A percentile compares a stretch with the other conserved stretches of the same genome.
Evolutionary conservation across 2,329 filamentous ascomycete species (phyloP).

Genomic region (Echinosphaeria canescens): DNA sequence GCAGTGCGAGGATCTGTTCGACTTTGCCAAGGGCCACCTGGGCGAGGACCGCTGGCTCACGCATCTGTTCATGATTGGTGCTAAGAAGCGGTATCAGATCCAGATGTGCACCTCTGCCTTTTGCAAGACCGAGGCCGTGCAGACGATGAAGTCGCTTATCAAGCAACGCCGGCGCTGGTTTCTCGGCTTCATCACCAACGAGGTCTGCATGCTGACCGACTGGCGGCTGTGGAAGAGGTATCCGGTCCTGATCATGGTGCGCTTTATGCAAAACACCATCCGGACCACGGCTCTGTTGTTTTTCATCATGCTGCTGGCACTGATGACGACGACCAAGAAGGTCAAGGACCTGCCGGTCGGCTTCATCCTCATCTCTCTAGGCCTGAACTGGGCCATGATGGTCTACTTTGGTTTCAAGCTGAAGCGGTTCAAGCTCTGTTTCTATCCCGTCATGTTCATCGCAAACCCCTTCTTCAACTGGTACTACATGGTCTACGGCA

Average conservation of each 20-base stretch:
- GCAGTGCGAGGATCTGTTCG: slow-evolving; percentile 87
- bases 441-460: slow-evolving; percentile 91
- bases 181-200: slow-evolving; percentile 91
- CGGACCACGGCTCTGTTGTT: slow-evolving; percentile 85
- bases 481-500: slow-evolving; percentile 95
- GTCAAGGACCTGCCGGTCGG: slow-evolving; percentile 67
- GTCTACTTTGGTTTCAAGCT: slow-evolving; percentile 82
- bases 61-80: slow-evolving; percentile 96
- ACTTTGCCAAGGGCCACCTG: slow-evolving; percentile 87
- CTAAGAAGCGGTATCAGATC: slow-evolving; percentile 82
- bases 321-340: slow-evolving; percentile 66
- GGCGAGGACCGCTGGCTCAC: slow-evolving; percentile 95
- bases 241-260: slow-evolving; percentile 63
- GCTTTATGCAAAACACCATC: slow-evolving; percentile 93
- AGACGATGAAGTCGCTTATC: slow-evolving; percentile 64
- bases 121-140: slow-evolving; percentile 94
- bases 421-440: slow-evolving; percentile 76
- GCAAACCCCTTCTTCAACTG: slow-evolving; percentile 96
- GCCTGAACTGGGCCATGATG: slow-evolving; percentile 90
- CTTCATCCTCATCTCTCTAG: slow-evolving; percentile 82
- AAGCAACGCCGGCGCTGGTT: slow-evolving; percentile 97
- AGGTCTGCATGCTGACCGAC: slow-evolving; percentile 95
- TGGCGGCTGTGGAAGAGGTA: slow-evolving; percentile 81
- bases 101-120: slow-evolving; percentile 96
- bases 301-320: slow-evolving; percentile 76